phyloP scores from a whole-genome alignment of 805 yeast genomes.

The Pichia paraexigua region DNA sequence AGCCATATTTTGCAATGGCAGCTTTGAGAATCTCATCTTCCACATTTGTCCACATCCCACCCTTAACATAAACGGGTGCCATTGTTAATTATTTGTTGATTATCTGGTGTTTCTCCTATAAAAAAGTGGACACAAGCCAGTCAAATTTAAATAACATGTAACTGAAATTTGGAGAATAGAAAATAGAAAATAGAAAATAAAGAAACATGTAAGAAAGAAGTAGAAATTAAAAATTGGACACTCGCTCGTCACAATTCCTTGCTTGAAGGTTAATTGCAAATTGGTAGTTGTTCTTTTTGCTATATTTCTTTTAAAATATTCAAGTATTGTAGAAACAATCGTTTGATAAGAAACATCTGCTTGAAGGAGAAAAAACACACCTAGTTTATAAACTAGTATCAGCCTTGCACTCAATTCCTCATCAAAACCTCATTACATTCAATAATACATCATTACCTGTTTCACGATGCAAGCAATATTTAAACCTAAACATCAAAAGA shows the following conservation, averaged over 20 bases:
- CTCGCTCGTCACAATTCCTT: neutral
- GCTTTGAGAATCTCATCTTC: constrained; percentile 84
- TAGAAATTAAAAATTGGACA: neutral
- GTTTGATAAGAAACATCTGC: neutral
- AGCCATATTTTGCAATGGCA: constrained; percentile 87
- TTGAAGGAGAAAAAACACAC: neutral
- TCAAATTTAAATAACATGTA: too few relatives aligned
- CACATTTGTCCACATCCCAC: constrained; percentile 84
- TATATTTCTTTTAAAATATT: too few relatives aligned
- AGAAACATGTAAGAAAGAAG: neutral
- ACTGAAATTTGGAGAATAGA: too few relatives aligned
- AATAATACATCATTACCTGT: neutral
- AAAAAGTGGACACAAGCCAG: too few relatives aligned
- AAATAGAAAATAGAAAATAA: neutral
- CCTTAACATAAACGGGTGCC: constrained; percentile 68
- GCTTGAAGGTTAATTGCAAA: too few relatives aligned
- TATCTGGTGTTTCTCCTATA: neutral
- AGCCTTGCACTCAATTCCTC: too few relatives aligned
- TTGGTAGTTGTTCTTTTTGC: neutral
- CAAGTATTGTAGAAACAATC: neutral
- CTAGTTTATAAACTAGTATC: too few relatives aligned
- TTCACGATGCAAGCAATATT: constrained; percentile 10
- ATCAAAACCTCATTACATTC: neutral
- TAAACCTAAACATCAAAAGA: constrained; percentile 77
- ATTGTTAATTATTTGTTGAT: constrained; percentile 18